phyloP scores from a whole-genome alignment of 345 rosid genomes.

The Salix viminalis region DNA sequence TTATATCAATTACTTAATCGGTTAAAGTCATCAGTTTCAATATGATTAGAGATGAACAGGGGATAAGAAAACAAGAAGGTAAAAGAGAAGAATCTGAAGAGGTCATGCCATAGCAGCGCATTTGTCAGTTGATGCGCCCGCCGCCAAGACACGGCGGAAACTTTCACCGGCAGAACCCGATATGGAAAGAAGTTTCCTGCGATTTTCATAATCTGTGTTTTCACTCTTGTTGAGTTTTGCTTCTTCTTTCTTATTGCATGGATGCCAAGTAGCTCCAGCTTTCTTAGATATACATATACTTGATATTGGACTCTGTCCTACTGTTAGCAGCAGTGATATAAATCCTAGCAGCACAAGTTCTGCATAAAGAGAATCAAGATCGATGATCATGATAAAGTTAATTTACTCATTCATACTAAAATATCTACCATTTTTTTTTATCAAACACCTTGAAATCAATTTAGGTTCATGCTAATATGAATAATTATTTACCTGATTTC shows the following conservation, averaged over 20 bases:
- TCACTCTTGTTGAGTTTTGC: background rate
- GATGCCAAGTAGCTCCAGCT: slow-evolving; percentile 60
- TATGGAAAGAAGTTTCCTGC: slow-evolving; percentile 8
- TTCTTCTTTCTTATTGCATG: slow-evolving; percentile 35
- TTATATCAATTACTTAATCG: no score
- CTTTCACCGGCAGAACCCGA: slow-evolving; percentile 2
- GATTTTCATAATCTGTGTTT: background rate
- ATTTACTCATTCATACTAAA: no score
- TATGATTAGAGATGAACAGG: no score
- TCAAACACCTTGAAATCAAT: no score
- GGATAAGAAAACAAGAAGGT: no score
- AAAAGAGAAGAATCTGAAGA: background rate
- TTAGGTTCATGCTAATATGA: background rate
- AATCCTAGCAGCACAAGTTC: slow-evolving; percentile 93
- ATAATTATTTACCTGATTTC: slow-evolving; percentile 17
- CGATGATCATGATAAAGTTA: background rate
- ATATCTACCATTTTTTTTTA: no score
- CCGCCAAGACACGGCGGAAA: slow-evolving; percentile 21
- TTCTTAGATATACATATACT: slow-evolving; percentile 55
- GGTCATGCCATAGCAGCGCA: slow-evolving; percentile 12
- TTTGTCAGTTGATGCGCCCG: background rate
- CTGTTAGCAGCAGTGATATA: slow-evolving; percentile 71
- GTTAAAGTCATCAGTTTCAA: no score
- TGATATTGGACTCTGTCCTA: slow-evolving; percentile 45
- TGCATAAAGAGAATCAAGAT: slow-evolving; percentile 12